Evolutionary conservation across 163 green algal genomes (phyloP).

Genomic region (Chlorella variabilis): DNA sequence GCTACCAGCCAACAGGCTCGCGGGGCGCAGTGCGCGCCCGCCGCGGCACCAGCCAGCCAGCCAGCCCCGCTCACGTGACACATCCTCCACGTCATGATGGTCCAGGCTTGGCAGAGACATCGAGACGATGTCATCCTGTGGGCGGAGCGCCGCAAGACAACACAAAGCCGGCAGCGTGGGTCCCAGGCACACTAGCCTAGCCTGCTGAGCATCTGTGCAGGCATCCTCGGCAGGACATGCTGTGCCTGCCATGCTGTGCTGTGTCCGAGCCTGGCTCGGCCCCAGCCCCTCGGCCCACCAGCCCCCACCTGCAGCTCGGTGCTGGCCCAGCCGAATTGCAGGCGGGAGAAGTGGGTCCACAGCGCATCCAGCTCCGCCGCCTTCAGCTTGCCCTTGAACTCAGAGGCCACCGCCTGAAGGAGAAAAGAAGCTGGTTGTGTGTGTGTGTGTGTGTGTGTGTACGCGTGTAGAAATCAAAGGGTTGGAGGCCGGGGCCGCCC

Average conservation of each 20-base stretch:
- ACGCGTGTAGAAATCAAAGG: no score
- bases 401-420: constrained; percentile 9
- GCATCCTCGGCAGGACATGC: no score
- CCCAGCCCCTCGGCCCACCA: no score
- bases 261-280: no score
- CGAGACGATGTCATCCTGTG: not conserved
- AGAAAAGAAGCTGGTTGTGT: not conserved
- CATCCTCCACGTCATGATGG: constrained; percentile 1
- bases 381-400: constrained; percentile 14
- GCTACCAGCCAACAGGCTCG: no score
- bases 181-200: no score
- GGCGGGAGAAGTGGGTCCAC: constrained; percentile 4
- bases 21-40: no score
- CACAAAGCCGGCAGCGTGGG: not conserved
- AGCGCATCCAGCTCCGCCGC: not conserved
- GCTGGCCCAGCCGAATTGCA: constrained; percentile 16
- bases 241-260: no score
- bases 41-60: no score
- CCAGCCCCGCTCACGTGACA: constrained; percentile 11
- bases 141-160: not conserved
- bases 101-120: constrained; percentile 17
- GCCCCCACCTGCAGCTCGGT: constrained; percentile 8
- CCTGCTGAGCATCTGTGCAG: no score
- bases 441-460: no score
- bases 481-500: no score